phyloP scores from a whole-genome alignment of 805 yeast genomes.

The Limtongozyma cylindracea region DNA sequence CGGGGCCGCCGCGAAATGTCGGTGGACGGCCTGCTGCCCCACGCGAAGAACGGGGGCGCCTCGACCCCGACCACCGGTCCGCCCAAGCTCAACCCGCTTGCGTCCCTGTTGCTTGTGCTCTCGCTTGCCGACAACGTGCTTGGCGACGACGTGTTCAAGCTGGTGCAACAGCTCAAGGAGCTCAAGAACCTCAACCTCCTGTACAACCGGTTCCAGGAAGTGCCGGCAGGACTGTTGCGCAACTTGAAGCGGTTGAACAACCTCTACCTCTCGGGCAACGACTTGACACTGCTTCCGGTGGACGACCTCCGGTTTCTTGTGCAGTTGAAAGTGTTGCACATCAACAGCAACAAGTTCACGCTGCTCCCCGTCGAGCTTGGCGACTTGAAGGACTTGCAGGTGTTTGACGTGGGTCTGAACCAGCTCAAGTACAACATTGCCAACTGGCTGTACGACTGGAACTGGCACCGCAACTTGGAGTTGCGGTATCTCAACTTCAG shows the following conservation, averaged over 20 bases:
- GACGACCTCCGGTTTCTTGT: slow-evolving; percentile 54
- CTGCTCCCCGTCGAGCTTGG: slow-evolving; percentile 78
- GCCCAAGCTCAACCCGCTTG: too few species aligned
- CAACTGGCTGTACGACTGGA: slow-evolving; percentile 94
- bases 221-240: slow-evolving; percentile 48
- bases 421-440: slow-evolving; percentile 77
- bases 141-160: slow-evolving; percentile 50
- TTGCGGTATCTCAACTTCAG: slow-evolving; percentile 70
- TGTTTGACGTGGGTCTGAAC: slow-evolving; percentile 80
- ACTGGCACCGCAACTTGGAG: slow-evolving; percentile 70
- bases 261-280: slow-evolving; percentile 66
- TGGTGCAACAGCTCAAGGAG: slow-evolving; percentile 29
- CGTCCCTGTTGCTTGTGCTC: slow-evolving; percentile 27
- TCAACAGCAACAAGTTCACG: slow-evolving; percentile 69
- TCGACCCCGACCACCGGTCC: too few species aligned
- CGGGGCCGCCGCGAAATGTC: too few species aligned
- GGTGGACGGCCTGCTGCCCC: too few species aligned
- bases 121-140: slow-evolving; percentile 68
- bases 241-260: slow-evolving; percentile 30
- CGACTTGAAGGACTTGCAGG: slow-evolving; percentile 31
- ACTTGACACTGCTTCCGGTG: slow-evolving; percentile 52
- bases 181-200: slow-evolving; percentile 48
- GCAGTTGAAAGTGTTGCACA: slow-evolving; percentile 29
- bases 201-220: slow-evolving; percentile 64
- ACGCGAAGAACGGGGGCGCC: too few species aligned